A percentile compares a stretch with the other conserved stretches of the same genome.
These are phyloP conservation scores for Austroboletus niveus DNA, from an alignment of 1,284 basidiomycete genomes.

Conservation along the genomic window DNA sequence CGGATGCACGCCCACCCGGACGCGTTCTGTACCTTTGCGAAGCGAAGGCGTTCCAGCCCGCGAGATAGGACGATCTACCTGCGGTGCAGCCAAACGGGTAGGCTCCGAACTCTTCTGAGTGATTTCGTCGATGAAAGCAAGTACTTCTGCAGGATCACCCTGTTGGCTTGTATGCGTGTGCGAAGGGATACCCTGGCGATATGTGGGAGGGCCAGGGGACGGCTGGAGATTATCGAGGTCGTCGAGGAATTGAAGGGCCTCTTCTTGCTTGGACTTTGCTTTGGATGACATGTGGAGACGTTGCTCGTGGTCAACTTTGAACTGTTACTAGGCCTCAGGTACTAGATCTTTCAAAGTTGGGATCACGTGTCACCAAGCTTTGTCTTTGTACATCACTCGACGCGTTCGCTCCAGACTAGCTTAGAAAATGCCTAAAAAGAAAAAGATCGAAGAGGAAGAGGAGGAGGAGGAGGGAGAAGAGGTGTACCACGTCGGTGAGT, in stretches of 20 bases:
- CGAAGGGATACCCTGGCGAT: constrained; percentile 21
- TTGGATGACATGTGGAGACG: constrained; percentile 45
- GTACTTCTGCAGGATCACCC: constrained; percentile 73
- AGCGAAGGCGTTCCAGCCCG: constrained; percentile 70
- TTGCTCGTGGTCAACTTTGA: not conserved
- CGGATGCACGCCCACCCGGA: constrained; percentile 55
- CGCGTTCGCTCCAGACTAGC: not conserved
- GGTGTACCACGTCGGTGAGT: constrained; percentile 52
- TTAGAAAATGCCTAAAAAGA: constrained; percentile 23
- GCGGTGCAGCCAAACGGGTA: constrained; percentile 52
- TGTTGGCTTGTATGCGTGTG: constrained; percentile 34
- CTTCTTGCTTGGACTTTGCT: constrained; percentile 81
- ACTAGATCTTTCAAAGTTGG: not conserved
- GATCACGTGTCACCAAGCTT: constrained; percentile 18
- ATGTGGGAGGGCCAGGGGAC: constrained; percentile 24
- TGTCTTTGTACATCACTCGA: not conserved
- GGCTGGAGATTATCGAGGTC: constrained; percentile 57
- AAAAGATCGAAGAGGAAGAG: constrained; percentile 20
- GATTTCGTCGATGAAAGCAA: constrained; percentile 93
- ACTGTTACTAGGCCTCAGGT: not conserved
- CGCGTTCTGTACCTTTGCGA: constrained; percentile 75
- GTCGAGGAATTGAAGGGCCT: constrained; percentile 87
- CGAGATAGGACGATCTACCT: constrained; percentile 59
- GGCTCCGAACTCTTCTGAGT: constrained; percentile 85
- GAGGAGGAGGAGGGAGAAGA: constrained; percentile 26